Evolutionary conservation across 2,329 filamentous ascomycete genomes (phyloP).

Genomic region (Blastomyces emzantsi): DNA sequence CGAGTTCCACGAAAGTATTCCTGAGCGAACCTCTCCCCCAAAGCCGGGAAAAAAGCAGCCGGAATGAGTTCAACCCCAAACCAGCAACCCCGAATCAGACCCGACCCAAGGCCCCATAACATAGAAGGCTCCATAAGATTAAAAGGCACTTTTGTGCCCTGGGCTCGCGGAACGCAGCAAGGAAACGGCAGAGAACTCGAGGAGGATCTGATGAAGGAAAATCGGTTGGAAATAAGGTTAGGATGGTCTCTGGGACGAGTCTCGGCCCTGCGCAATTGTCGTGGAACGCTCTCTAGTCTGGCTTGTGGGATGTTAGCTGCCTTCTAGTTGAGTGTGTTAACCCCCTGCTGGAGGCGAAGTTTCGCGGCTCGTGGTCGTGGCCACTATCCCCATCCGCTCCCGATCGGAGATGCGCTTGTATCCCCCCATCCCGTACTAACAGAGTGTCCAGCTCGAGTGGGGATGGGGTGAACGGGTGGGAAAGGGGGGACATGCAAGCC

Average conservation of each 20-base stretch:
- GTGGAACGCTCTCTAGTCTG: neutral
- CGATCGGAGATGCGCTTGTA: neutral
- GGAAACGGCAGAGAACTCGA: neutral
- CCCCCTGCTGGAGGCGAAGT: neutral
- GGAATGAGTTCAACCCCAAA: neutral
- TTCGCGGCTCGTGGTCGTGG: no score
- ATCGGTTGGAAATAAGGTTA: neutral
- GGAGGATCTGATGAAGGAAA: neutral
- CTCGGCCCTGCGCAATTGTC: neutral
- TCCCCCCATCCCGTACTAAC: neutral
- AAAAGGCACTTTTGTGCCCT: neutral
- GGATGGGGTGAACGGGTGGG: neutral
- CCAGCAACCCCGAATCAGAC: neutral
- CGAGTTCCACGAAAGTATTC: no score
- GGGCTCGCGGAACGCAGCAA: neutral
- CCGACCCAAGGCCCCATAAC: no score
- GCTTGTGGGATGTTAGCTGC: neutral
- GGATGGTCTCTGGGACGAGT: neutral
- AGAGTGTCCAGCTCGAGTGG: no score
- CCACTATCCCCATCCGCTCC: no score
- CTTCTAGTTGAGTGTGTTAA: neutral
- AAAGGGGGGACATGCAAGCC: neutral
- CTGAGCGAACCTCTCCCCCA: neutral
- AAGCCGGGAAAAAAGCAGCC: neutral
- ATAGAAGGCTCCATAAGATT: neutral